These are phyloP conservation scores for Tetrahymena thermophila DNA, from an alignment of 73 alveolate species.

Conservation along the genomic window DNA sequence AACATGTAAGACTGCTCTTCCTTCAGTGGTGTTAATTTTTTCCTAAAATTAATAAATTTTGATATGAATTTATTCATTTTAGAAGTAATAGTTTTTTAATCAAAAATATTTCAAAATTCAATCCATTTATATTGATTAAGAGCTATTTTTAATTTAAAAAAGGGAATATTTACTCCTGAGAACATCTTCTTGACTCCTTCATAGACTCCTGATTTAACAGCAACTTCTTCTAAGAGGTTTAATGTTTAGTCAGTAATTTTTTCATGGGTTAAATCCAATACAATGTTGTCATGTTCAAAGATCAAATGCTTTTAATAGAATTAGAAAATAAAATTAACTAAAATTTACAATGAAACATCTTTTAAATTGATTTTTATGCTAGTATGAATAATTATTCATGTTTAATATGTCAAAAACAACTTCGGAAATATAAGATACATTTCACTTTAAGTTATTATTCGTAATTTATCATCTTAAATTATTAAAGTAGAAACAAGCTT, in stretches of 20 bases:
- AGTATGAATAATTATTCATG: neutral
- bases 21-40: conserved; percentile 60
- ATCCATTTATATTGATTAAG: neutral
- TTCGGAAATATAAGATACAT: neutral
- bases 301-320: neutral
- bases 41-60: conserved; percentile 4
- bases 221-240: conserved; percentile 6
- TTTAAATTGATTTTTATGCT: too few species aligned
- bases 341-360: neutral
- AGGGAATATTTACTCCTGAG: neutral
- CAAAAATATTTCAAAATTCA: neutral
- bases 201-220: conserved; percentile 7
- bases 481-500: neutral
- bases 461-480: neutral
- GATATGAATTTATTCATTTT: too few species aligned
- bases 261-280: conserved; percentile 71
- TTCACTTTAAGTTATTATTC: neutral
- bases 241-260: conserved; percentile 47
- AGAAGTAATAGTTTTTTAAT: too few species aligned
- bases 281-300: conserved; percentile 41
- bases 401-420: too few species aligned
- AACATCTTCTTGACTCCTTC: conserved; percentile 26
- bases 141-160: neutral
- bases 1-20: conserved; percentile 73
- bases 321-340: too few species aligned